Evolutionary conservation across 768 basidiomycete genomes (phyloP).

Genomic region (Heimioporus sp.): DNA sequence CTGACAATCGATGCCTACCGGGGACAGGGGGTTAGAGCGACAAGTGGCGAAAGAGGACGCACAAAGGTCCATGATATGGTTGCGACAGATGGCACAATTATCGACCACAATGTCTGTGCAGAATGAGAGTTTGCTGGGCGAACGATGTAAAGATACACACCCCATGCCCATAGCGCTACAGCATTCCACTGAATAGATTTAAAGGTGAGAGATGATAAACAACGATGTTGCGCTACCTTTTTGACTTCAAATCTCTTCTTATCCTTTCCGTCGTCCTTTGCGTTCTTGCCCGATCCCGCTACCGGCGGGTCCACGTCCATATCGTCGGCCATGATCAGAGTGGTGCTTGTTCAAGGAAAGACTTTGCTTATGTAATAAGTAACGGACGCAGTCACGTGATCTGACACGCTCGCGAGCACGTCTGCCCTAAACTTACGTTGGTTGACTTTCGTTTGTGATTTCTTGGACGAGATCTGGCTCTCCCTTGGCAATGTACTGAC

Average conservation of each 20-base stretch:
- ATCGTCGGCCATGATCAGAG: conserved; percentile 50
- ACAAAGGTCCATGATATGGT: conserved; percentile 99
- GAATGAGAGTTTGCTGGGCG: conserved; percentile 10
- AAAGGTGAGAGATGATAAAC: background rate
- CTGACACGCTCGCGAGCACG: conserved; percentile 36
- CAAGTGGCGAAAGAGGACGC: conserved; percentile 28
- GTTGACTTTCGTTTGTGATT: conserved; percentile 27
- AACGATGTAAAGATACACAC: conserved; percentile 40
- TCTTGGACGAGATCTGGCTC: background rate
- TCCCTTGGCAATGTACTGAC: conserved; percentile 29
- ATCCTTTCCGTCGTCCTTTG: conserved; percentile 56
- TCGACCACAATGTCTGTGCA: conserved; percentile 91
- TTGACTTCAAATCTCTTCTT: conserved; percentile 97
- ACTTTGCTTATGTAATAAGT: conserved; percentile 13
- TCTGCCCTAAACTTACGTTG: conserved; percentile 38
- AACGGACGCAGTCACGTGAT: conserved; percentile 31
- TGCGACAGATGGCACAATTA: conserved; percentile 99
- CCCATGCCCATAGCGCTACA: conserved; percentile 98
- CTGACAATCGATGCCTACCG: conserved; percentile 95
- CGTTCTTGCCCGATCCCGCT: conserved; percentile 40
- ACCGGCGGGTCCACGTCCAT: conserved; percentile 66
- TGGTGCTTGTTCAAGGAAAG: background rate
- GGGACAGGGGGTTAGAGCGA: conserved; percentile 4
- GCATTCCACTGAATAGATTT: conserved; percentile 84
- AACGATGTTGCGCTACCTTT: conserved; percentile 60